Evolutionary conservation across 768 basidiomycete genomes (phyloP).

Genomic region (Sarcodon aspratus): DNA sequence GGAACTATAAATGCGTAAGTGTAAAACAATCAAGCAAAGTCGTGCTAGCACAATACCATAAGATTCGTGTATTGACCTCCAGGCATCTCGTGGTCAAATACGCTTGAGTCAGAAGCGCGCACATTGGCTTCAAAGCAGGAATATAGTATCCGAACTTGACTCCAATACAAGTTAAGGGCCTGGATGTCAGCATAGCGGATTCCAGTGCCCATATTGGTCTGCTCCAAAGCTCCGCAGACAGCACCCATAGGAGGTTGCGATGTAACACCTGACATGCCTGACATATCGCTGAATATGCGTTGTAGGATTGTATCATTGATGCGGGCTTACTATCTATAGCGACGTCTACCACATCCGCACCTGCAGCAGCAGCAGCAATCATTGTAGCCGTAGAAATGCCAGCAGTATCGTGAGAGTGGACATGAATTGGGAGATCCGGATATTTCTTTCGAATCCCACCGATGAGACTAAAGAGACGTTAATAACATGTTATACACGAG

Average conservation of each 20-base stretch:
- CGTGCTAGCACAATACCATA: slow-evolving; percentile 46
- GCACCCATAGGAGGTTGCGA: slow-evolving; percentile 99
- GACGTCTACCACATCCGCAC: slow-evolving; percentile 95
- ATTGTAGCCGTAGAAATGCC: slow-evolving; percentile 97
- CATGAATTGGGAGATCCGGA: slow-evolving; percentile 96
- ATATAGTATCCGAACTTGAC: slow-evolving; percentile 91
- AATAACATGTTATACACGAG: slow-evolving; percentile 1
- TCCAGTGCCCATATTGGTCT: slow-evolving; percentile 86
- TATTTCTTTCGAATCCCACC: slow-evolving; percentile 92
- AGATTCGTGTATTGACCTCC: slow-evolving; percentile 93
- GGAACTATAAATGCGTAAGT: slow-evolving; percentile 52
- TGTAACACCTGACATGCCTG: slow-evolving; percentile 96
- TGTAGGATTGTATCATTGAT: not conserved
- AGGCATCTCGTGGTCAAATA: slow-evolving; percentile 99
- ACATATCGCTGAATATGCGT: slow-evolving; percentile 7
- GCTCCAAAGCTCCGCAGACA: slow-evolving; percentile 88
- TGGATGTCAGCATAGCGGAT: slow-evolving; percentile 97
- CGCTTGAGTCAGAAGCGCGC: slow-evolving; percentile 92
- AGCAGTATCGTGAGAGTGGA: slow-evolving; percentile 98
- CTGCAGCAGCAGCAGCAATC: slow-evolving; percentile 93
- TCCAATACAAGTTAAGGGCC: slow-evolving; percentile 96
- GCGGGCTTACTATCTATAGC: slow-evolving; percentile 84
- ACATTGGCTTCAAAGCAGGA: slow-evolving; percentile 98
- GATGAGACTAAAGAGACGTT: slow-evolving; percentile 51
- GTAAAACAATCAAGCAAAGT: slow-evolving; percentile 7